These are phyloP conservation scores for Russula compacta DNA, from an alignment of 768 basidiomycete genomes.

Conservation along the genomic window DNA sequence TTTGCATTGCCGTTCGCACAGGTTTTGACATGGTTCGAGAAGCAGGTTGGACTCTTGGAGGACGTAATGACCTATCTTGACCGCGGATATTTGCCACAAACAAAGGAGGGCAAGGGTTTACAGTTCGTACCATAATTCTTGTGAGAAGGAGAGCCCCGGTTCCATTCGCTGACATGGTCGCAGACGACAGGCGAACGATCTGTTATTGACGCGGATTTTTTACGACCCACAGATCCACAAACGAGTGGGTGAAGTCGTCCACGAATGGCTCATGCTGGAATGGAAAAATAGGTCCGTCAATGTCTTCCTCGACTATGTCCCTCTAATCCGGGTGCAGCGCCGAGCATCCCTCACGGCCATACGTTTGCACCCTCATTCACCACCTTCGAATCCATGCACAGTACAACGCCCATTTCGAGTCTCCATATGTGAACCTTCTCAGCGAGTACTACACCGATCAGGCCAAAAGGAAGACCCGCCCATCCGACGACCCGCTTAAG, in stretches of 20 bases:
- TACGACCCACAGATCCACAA: not conserved
- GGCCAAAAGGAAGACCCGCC: conserved; percentile 32
- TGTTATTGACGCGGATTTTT: conserved; percentile 9
- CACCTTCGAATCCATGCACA: conserved; percentile 50
- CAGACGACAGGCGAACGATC: conserved; percentile 11
- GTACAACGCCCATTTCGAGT: conserved; percentile 49
- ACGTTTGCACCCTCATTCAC: conserved; percentile 42
- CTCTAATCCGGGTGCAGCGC: conserved; percentile 25
- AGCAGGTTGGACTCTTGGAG: conserved; percentile 39
- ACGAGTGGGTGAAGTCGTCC: not conserved
- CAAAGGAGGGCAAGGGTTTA: conserved; percentile 33
- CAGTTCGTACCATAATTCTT: not conserved
- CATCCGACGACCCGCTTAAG: conserved; percentile 35
- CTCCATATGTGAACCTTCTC: conserved; percentile 43
- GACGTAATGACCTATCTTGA: conserved; percentile 1
- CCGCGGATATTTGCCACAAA: conserved; percentile 5
- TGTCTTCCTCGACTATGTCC: not conserved
- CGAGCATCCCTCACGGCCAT: conserved; percentile 31
- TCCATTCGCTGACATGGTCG: not conserved
- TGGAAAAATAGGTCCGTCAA: conserved; percentile 14
- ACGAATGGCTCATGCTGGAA: conserved; percentile 18
- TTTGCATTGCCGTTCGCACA: conserved; percentile 56
- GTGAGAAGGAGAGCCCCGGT: not conserved
- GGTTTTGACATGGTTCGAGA: conserved; percentile 54
- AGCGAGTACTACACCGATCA: conserved; percentile 45